Base-by-base conservation (phyloP, 257 asterid species). In the Solanum chilense region DNA sequence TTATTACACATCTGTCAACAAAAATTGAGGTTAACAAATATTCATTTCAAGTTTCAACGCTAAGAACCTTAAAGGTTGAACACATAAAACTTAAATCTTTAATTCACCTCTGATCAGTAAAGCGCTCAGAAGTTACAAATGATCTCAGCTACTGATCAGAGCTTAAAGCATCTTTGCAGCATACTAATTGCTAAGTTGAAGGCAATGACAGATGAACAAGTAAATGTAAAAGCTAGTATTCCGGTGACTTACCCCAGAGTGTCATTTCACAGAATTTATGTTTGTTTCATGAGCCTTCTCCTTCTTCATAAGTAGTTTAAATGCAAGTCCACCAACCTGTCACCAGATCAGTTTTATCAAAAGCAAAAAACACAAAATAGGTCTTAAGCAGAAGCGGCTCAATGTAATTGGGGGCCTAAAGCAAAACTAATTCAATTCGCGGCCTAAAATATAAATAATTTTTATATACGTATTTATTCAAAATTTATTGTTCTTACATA, bases 281-380 rank as follows among this genome's bases (percentile, higher is more conserved):
- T 97, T 98, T 98, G 92, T 94, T 78, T 94, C 97, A 91, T 95
- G 99, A 86, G 99, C 98, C 92, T 93, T 95, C 86, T 90, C 95
- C 93, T 95, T 94, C 93, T 91, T 94, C 89, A 94, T 85, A 89
- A 94, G 93, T 92, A 95, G 87, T 85, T 86, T 92, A 92, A 94
- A 97, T 82, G 90, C 83, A 84, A 96, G 94, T 89, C 88, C 95
- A 91, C 91, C 98, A 27, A 73, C 29, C 49, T 45, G 93, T 60
- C 37, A 85, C 33, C 86, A 84, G 87, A 85, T 9, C 8, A 62
- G 70, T 23, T 15, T 62, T 62, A 23, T 62, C 31, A 62, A 62
- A 23, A 62, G 31, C 14, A 10, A 23, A 62, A 25, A 15, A 14
- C 4, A 25, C 71, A 37, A 69, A 33, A 33, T 33, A 4, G 5